Base-by-base conservation (phyloP, 225 moss, liverwort and hornwort species). In the Neckera pumila region DNA sequence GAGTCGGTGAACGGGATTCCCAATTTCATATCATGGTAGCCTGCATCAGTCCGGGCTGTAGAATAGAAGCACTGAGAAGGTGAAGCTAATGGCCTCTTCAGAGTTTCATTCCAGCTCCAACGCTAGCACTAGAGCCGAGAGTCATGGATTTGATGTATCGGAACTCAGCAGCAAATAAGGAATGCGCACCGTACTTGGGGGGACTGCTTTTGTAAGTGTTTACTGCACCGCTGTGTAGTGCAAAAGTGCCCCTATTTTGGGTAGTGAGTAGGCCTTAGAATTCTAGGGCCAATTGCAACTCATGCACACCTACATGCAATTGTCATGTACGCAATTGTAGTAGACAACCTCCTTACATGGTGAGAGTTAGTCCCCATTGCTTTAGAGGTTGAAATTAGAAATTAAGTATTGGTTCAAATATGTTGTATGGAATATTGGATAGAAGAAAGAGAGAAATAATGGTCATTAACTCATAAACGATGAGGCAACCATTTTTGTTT, bases 281-380 rank as follows among this genome's bases (percentile, higher is more conserved):
- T 26, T 36, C 2, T 0, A n/a, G 0, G 21, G 12, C 26, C 15
- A 70, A 69, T 40, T 0, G 3, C 40, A 70, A 71, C 26, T 5
- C 3, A 3, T 42, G 5, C 14, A 25, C 40, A 40, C 5, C 26
- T 42, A 25, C 3, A 9, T 0, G 4, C 14, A 25, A 40, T 71
- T 71, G 42, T 5, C 1, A 3, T 70, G 38, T 38, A 23, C 1
- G 3, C 5, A 42, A 14, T 23, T 70, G 8, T 0, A 8, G 0
- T 14, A 25, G 40, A 70, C 15, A 26, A 71, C 26, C 2, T 71
- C 43, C 6, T 17, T 71, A 26, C 15, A 4, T 71, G 9, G 27
- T 27, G 42, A 72, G 17, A 43, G 16, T 16, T 72, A 43, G 43
- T 17, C 17, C 6, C 10, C 43, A 43, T 43, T 72, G 28, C 28